phyloP scores from a whole-genome alignment of 1,284 basidiomycete species.

The Rhizopogon parksii region DNA sequence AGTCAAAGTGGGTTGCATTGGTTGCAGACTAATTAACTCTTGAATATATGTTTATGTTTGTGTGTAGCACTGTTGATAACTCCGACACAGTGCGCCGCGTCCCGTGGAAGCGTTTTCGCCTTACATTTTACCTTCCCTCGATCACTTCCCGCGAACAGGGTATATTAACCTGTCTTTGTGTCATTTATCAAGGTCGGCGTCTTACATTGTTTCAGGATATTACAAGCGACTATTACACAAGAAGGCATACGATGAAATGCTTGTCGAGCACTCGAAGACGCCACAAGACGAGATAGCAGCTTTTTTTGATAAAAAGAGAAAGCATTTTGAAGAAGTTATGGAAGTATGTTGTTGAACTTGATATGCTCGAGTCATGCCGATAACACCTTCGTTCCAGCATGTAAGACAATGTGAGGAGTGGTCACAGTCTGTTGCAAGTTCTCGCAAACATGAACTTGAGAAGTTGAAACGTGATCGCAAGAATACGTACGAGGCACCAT shows the following conservation, averaged over 20 bases:
- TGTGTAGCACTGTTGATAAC: not conserved
- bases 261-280: not conserved
- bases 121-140: too few species aligned
- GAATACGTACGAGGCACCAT: not conserved
- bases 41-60: not conserved
- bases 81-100: not conserved
- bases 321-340: too few species aligned
- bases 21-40: not conserved
- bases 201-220: not conserved
- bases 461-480: not conserved
- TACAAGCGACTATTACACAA: not conserved
- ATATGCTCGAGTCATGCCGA: not conserved
- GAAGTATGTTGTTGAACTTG: not conserved
- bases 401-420: not conserved
- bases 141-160: not conserved
- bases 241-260: not conserved
- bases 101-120: not conserved
- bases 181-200: not conserved
- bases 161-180: not conserved
- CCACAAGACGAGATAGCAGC: not conserved
- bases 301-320: not conserved
- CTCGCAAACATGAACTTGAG: not conserved
- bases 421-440: not conserved
- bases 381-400: not conserved
- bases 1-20: constrained; percentile 3